These are phyloP conservation scores for Synchytrium microbalum DNA, from an alignment of 371 early-diverging fungal genomes.

Conservation along the genomic window DNA sequence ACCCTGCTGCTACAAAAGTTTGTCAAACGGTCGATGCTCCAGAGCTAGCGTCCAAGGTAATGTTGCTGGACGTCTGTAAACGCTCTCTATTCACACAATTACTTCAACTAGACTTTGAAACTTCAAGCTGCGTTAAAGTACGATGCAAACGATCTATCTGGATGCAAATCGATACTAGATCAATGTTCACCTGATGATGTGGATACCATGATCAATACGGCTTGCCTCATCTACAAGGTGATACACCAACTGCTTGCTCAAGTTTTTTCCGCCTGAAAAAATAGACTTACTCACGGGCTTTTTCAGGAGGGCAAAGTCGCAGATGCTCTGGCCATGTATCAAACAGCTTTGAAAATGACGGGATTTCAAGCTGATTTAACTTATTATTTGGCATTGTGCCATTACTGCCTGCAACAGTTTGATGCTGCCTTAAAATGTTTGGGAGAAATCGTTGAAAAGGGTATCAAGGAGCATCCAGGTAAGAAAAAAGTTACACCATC, in stretches of 20 bases:
- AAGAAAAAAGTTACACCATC: not conserved
- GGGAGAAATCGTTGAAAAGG: conserved; percentile 46
- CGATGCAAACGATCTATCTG: conserved; percentile 38
- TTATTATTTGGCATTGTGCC: conserved; percentile 44
- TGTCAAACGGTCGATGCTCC: conserved; percentile 33
- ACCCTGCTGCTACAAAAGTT: conserved; percentile 36
- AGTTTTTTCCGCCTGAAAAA: too few species aligned
- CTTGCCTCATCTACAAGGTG: conserved; percentile 42
- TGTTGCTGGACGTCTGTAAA: not conserved
- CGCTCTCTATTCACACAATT: not conserved
- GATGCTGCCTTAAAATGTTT: conserved; percentile 42
- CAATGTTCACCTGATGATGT: conserved; percentile 32
- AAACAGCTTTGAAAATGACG: conserved; percentile 34
- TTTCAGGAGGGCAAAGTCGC: conserved; percentile 41
- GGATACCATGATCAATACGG: conserved; percentile 42
- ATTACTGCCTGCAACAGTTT: conserved; percentile 39
- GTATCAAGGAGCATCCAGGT: conserved; percentile 48
- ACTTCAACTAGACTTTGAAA: conserved; percentile 38
- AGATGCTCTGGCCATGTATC: conserved; percentile 34
- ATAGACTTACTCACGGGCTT: not conserved
- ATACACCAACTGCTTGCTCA: not conserved
- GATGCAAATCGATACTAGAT: conserved; percentile 38
- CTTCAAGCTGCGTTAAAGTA: conserved; percentile 46
- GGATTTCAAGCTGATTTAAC: conserved; percentile 41
- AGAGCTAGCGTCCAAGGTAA: conserved; percentile 29